Base-by-base conservation (phyloP, 1,284 basidiomycete species). In the Ustilago shanxiensis region DNA sequence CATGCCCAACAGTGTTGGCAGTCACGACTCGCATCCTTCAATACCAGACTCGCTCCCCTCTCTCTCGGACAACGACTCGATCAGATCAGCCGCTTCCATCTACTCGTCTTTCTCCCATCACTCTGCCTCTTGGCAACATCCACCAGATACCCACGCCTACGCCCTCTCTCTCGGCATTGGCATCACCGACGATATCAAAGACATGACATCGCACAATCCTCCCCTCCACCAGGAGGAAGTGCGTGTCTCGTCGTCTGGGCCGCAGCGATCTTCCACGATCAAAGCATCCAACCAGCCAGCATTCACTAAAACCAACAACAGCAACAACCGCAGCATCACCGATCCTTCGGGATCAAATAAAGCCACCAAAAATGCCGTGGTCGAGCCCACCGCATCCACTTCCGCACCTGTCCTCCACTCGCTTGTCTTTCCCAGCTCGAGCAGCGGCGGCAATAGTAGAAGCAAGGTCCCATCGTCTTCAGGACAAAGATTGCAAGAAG, bases 1-100 rank as follows among this genome's bases (percentile, higher is more conserved):
- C 50, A 75, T 71, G 72, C 67, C 67, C 7, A 60, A 44, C 26
- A 71, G 56, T 39, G 53, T 56, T 4, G 67, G 28, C 13, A 71
- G 63, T 44, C 63, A 66, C 20, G 63, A 66, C 20, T 70, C 64
- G 63, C 60, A 60, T 35, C n/a, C 26, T 28, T 66, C 72, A 8
- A 50, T 41, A 20, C 54, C 64, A 20, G 67, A 63, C n/a, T 70
- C 68, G 24, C 39, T 60, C 20, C 60, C 72, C 39, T 67, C 67
- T 1, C 53, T 67, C 28, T 66, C 56, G 39, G 60, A 64, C 22
- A 53, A 60, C 50, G 49, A 49, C 53, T 71, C 67, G 14, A 16
- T 63, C 24, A 24, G 33, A 0, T 75, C 67, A 16, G 50, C 66
- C 2, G 51, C 47, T 54, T 66, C 60, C 54, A 53, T 55, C 39